A percentile compares a stretch with the other conserved stretches of the same genome.
Evolutionary conservation across 2,329 filamentous ascomycete species (phyloP).

Genomic region (Fusarium siculi): DNA sequence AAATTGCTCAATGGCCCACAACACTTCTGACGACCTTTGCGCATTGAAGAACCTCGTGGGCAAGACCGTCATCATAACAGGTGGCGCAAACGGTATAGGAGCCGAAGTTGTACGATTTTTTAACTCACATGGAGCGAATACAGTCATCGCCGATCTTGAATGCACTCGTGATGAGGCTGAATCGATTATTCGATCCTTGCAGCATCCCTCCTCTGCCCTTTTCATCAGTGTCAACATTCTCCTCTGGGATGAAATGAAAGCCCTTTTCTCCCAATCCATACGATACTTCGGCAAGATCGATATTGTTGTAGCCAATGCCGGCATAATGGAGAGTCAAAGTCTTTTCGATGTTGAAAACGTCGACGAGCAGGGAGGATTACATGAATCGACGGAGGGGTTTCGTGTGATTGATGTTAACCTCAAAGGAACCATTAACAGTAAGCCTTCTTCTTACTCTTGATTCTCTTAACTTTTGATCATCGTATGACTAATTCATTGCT

Average conservation of each 20-base stretch:
- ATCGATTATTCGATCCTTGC: not conserved
- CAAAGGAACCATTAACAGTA: not conserved
- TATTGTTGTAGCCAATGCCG: not conserved
- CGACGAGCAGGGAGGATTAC: not conserved
- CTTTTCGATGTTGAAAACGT: not conserved
- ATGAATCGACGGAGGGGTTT: not conserved
- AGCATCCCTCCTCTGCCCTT: not conserved
- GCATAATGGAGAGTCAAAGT: not conserved
- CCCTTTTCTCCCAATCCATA: not conserved
- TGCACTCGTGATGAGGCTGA: not conserved
- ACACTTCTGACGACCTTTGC: too few relatives aligned
- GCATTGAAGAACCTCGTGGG: not conserved
- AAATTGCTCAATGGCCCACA: rapidly evolving
- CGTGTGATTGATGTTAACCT: not conserved
- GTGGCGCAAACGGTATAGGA: not conserved
- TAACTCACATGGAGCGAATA: not conserved
- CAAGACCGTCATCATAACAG: not conserved
- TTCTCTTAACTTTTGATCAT: not conserved
- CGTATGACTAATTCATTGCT: not conserved
- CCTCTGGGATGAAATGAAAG: not conserved
- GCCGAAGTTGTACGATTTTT: not conserved
- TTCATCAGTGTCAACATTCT: not conserved
- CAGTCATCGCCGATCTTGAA: not conserved
- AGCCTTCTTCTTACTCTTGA: not conserved
- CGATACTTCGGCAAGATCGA: not conserved